Evolutionary conservation across 257 asterid genomes (phyloP), one percentile per base, ranked within the genome.

Genomic region (Plantago major): DNA sequence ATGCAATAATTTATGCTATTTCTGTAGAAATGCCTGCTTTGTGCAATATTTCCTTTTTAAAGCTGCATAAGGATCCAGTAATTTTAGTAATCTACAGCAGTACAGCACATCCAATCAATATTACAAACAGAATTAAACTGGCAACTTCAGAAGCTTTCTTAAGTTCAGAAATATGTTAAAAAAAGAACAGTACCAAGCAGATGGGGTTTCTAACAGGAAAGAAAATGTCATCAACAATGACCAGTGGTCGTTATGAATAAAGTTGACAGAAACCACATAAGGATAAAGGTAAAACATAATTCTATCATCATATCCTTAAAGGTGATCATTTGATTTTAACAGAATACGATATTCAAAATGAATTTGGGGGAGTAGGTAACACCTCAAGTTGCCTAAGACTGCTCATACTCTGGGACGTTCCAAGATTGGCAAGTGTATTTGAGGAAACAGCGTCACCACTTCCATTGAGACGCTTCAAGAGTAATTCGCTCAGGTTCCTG

Each of bases 381-480:
- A 93, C 99, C 99, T 87, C 97, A 60, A 93, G 99, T 81, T 93
- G 97, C 83, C 97, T 78, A 49, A 93, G 95, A 78, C 99, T 93
- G 84, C 99, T 87, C 99, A 93, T 93, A 81, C 73, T 85, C 74
- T 89, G 96, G 60, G 95, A 84, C 11, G 86, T 74, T 68, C 84
- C 94, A 57, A 81, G 81, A 55, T 71, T 74, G 15, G 67, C 82
- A 55, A 88, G 79, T 16, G 95, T 82, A 60, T 82, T 80, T 10
- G 94, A 84, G 65, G 95, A 78, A 71, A 78, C 77, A 65, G 84
- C 79, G 79, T 81, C 95, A 73, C 82, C 84, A 72, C 77, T 83
- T 78, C 99, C 99, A 67, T 89, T 84, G 52, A 93, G 83, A 50
- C 94, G 95, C 74, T 85, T 85, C 71, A 93, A 72, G 75, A 93